Percentiles rank a stretch among this genome's conserved stretches.
Evolutionary conservation across 257 asterid genomes (phyloP).

Genomic region (Nyctanthes arbortristis): DNA sequence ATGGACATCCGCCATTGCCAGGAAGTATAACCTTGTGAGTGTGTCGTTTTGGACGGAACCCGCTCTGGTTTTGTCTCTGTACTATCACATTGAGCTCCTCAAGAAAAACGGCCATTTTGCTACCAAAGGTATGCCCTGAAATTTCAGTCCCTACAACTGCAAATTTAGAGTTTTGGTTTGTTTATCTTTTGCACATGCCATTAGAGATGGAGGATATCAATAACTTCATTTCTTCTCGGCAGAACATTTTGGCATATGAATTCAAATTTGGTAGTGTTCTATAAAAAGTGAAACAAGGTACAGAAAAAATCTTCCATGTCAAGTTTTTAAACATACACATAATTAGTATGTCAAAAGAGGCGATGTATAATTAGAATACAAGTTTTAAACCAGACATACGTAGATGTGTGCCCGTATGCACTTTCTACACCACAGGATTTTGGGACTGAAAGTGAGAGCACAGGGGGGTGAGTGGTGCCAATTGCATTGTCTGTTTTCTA

Average conservation of each 20-base stretch:
- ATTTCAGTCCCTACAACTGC: background rate
- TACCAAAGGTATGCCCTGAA: conserved; percentile 35
- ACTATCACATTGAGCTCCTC: conserved; percentile 73
- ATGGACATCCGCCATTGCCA: conserved; percentile 61
- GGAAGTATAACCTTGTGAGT: conserved; percentile 49
- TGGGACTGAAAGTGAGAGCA: background rate
- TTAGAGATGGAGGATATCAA: background rate
- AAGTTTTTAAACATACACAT: no score
- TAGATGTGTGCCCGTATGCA: no score
- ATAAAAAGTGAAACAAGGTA: no score
- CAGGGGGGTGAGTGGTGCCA: background rate
- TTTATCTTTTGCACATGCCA: background rate
- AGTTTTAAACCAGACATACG: no score
- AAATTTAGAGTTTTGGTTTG: background rate
- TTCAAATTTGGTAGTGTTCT: no score
- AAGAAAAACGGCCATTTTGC: conserved; percentile 64
- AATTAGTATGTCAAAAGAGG: no score
- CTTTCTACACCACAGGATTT: no score
- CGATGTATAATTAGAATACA: no score
- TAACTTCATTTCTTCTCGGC: background rate
- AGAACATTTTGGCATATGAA: no score
- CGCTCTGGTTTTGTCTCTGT: conserved; percentile 57
- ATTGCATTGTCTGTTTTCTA: background rate
- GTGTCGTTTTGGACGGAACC: conserved; percentile 84
- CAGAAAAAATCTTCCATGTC: no score